Evolutionary conservation across 352 stramenopile species (phyloP).

Genomic region (Aphanomyces invadans): DNA sequence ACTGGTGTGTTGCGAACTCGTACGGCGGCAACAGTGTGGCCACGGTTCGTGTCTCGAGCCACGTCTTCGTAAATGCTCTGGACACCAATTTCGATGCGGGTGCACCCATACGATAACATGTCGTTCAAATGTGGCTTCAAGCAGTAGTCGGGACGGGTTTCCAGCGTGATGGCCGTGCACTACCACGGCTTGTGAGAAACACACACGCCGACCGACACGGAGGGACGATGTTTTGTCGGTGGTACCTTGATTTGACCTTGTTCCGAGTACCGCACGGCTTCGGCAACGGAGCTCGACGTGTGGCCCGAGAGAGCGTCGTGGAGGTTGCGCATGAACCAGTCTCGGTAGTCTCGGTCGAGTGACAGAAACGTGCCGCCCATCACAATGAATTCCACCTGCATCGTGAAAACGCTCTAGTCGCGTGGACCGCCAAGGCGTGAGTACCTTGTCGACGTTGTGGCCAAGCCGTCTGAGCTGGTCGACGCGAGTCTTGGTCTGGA

Average conservation of each 20-base stretch:
- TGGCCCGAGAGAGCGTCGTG: constrained; percentile 94
- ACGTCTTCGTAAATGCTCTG: constrained; percentile 95
- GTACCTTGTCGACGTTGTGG: constrained; percentile 93
- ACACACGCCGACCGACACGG: too few relatives aligned
- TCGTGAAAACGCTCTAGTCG: constrained; percentile 89
- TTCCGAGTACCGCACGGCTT: constrained; percentile 92
- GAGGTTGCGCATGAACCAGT: constrained; percentile 95
- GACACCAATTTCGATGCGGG: constrained; percentile 95
- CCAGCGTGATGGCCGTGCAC: constrained; percentile 94
- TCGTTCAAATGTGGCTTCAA: constrained; percentile 94
- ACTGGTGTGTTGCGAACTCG: not conserved
- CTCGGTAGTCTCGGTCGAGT: constrained; percentile 90
- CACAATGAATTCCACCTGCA: constrained; percentile 91
- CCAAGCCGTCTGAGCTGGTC: constrained; percentile 81
- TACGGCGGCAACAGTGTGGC: constrained; percentile 92
- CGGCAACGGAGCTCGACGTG: constrained; percentile 80
- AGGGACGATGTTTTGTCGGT: too few relatives aligned
- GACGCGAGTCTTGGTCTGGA: constrained; percentile 90
- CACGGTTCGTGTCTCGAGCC: constrained; percentile 87
- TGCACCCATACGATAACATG: constrained; percentile 96
- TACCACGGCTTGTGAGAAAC: too few relatives aligned
- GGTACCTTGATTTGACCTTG: constrained; percentile 57
- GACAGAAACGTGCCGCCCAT: constrained; percentile 97
- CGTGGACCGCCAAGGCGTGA: not conserved
- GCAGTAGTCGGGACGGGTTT: constrained; percentile 97